Evolutionary conservation across 73 alveolate species (phyloP).

Genomic region (Stentor roeselii): DNA sequence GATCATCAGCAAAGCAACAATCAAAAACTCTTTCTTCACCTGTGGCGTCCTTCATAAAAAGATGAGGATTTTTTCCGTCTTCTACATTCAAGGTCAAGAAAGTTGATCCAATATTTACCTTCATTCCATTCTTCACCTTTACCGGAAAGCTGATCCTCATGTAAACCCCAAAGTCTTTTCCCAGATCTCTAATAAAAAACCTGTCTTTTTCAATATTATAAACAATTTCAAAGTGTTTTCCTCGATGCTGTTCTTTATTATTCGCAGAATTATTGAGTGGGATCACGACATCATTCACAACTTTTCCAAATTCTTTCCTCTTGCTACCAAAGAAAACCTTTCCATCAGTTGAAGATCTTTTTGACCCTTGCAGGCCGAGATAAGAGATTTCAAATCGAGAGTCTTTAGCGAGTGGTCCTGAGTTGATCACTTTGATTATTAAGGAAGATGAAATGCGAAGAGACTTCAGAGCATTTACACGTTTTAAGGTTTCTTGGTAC

Average conservation of each 20-base stretch:
- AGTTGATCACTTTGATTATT: neutral
- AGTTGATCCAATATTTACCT: constrained; percentile 57
- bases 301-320: constrained; percentile 24
- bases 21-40: constrained; percentile 19
- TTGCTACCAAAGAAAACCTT: constrained; percentile 58
- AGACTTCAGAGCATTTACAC: neutral
- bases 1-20: neutral
- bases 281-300: constrained; percentile 44
- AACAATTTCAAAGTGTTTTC: constrained; percentile 59
- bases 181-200: constrained; percentile 57
- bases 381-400: constrained; percentile 39
- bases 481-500: neutral
- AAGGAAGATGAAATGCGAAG: neutral
- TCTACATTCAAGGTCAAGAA: constrained; percentile 55
- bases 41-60: constrained; percentile 28
- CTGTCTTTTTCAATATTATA: constrained; percentile 34
- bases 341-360: constrained; percentile 68
- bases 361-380: constrained; percentile 49
- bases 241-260: constrained; percentile 47
- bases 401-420: neutral
- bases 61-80: constrained; percentile 28
- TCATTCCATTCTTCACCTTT: constrained; percentile 61
- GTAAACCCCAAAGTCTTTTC: constrained; percentile 66
- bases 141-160: constrained; percentile 48
- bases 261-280: constrained; percentile 41